Evolutionary conservation across 2,329 filamentous ascomycete genomes (phyloP), one percentile per base, ranked within the genome.

Genomic region (Lachnellula willkommii): DNA sequence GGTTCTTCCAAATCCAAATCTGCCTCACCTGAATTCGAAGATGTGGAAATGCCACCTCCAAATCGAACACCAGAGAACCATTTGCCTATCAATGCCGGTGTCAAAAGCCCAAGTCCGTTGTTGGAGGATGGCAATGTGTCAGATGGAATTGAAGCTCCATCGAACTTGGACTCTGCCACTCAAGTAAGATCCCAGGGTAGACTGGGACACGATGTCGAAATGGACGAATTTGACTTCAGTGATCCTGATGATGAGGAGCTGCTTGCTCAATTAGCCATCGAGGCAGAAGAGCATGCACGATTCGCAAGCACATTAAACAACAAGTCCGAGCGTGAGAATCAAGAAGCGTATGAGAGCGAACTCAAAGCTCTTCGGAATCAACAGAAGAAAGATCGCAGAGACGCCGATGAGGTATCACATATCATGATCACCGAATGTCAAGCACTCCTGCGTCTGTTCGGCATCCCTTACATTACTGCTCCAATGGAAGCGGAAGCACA

Each of bases 401-500:
- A 99, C 69, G 93, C 95, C 0, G 95, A 99, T 66, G 94, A 99
- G 71, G 93, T 99, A 4, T 95, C 92, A 0, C 89, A 95, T 63
- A 87, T 93, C 63, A 99, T 99, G 94, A 85, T 97, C 42, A 84
- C 87, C 1, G 95, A 99, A 72, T 97, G 94, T 61, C 94, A 99
- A 69, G 87, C 94, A 47, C 80, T 99, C 0, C 82, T 99, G 20
- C 82, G 85, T 5, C 81, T 96, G 8, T 99, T 99, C 70, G 94
- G 94, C 0, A 83, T 99, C 11, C 94, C 94, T 0, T 99, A 99
- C 68, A 87, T 99, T 64, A 99, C 93, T 0, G 94, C 94, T 0
- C 95, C 95, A 0, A 97, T 97, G 94, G 94, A 99, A 79, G 94
- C 94, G 0, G 94, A 99, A 77, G 94, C 94, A 0, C 94, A 99